A percentile compares a stretch with the other conserved stretches of the same genome.
Evolutionary conservation across 163 green algal genomes (phyloP).

Genomic region (Coccomyxa subellipsoidea): DNA sequence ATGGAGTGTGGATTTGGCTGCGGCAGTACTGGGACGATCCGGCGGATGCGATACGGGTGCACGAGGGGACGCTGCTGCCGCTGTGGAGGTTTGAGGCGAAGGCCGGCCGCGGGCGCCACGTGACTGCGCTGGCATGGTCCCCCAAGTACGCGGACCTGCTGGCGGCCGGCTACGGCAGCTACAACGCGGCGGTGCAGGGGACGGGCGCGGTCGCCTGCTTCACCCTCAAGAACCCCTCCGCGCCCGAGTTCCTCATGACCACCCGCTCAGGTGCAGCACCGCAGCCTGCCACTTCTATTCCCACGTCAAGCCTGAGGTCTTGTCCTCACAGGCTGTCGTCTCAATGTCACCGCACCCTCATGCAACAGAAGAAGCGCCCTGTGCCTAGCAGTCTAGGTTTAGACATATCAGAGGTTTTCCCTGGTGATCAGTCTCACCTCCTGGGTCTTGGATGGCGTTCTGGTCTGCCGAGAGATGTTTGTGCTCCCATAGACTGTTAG

Average conservation of each 20-base stretch:
- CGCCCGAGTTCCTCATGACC: constrained; percentile 74
- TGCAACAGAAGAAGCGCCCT: too few species aligned
- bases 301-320: too few species aligned
- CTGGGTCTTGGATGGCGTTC: too few species aligned
- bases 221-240: constrained; percentile 82
- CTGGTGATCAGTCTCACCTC: too few species aligned
- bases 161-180: constrained; percentile 87
- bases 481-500: too few species aligned
- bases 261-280: constrained; percentile 51
- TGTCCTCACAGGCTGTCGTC: too few species aligned
- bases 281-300: not conserved
- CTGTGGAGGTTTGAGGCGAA: constrained; percentile 81
- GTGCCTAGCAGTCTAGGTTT: too few species aligned
- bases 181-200: constrained; percentile 78
- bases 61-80: constrained; percentile 88
- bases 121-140: constrained; percentile 87
- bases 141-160: constrained; percentile 83
- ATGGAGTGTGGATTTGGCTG: too few species aligned
- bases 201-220: constrained; percentile 79
- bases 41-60: constrained; percentile 62
- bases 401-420: too few species aligned
- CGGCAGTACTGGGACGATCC: constrained; percentile 89
- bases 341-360: too few species aligned
- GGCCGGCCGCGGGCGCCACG: constrained; percentile 31
- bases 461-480: too few species aligned